Evolutionary conservation across 2,329 filamentous ascomycete species (phyloP).

Genomic region (Penicillium janthinellum): DNA sequence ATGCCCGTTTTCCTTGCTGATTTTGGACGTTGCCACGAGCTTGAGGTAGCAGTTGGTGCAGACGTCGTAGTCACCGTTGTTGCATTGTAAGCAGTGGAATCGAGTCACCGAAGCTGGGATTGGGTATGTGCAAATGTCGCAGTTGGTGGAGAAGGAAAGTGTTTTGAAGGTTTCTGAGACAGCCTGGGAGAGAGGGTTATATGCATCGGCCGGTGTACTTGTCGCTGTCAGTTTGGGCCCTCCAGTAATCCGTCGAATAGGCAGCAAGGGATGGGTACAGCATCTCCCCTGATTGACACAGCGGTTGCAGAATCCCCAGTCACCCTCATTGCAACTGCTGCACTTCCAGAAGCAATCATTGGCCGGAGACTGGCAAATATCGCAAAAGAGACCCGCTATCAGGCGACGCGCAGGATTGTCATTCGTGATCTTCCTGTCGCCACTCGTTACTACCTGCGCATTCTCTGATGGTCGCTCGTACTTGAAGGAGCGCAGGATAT

Average conservation of each 20-base stretch:
- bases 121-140: conserved; percentile 73
- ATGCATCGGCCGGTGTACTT: conserved; percentile 21
- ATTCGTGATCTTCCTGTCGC: conserved; percentile 57
- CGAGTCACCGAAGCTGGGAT: conserved; percentile 71
- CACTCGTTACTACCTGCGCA: conserved; percentile 33
- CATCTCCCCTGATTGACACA: conserved; percentile 82
- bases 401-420: conserved; percentile 69
- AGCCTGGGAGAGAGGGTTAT: conserved; percentile 35
- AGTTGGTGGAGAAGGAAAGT: conserved; percentile 72
- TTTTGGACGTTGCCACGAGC: conserved; percentile 63
- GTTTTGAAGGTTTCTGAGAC: conserved; percentile 61
- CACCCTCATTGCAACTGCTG: conserved; percentile 81
- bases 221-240: conserved; percentile 12
- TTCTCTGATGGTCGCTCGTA: conserved; percentile 35
- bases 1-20: conserved; percentile 74
- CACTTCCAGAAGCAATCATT: conserved; percentile 92
- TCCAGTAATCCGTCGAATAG: conserved; percentile 63
- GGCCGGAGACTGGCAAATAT: conserved; percentile 69
- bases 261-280: conserved; percentile 80
- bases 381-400: conserved; percentile 82
- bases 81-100: conserved; percentile 79
- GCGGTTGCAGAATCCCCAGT: conserved; percentile 90
- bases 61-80: conserved; percentile 82
- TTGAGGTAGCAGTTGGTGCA: conserved; percentile 76
- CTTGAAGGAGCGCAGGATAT: conserved; percentile 50